Base-by-base conservation (phyloP, 2,329 filamentous ascomycete genomes). In the Fusarium sp. region DNA sequence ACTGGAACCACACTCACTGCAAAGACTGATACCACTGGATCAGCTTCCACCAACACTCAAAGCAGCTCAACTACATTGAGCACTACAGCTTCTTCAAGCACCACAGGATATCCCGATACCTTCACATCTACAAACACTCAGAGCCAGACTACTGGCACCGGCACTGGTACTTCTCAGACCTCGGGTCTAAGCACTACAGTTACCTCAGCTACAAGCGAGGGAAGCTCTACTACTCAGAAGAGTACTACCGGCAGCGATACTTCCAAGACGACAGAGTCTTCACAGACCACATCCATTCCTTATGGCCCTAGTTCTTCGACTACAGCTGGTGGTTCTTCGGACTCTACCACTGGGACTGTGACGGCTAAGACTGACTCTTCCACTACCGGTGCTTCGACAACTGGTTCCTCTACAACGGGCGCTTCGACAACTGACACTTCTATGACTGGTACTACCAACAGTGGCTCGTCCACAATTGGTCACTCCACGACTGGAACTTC, bases 51-150 rank as follows among this genome's bases (percentile, higher is more conserved):
- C 4, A 34, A 43, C 21, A 43, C 60, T 12, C 16, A 60, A 1
- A 65, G 53, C n/a, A 65, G 61, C 46, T 60, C 61, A n/a, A 12
- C 42, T 53, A 44, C 61, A 53, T 13, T 19, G 21, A 60, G 61
- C 18, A 65, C 48, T 37, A 54, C 30, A 14, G 51, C 45, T 39
- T 61, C 63, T 39, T 56, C 31, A 49, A 66, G 46, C 34, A 54
- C n/a, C 4, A 21, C 39, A 41, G 52, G 37, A 44, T 58, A 50
- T 6, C 18, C 18, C 2, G 43, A 43, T 18, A 49, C 58, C 26
- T 45, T n/a, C 12, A 28, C 23, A 9, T 30, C 44, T 21, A 52
- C 49, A 50, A 62, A 50, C 21, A 61, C 34, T 3, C 31, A 34
- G 7, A 58, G 18, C 18, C 21, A 37, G 26, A 57, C 31, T 8